These are phyloP conservation scores for Sporothrix sp. DNA, from an alignment of 2,329 filamentous ascomycete genomes.

Conservation along the genomic window DNA sequence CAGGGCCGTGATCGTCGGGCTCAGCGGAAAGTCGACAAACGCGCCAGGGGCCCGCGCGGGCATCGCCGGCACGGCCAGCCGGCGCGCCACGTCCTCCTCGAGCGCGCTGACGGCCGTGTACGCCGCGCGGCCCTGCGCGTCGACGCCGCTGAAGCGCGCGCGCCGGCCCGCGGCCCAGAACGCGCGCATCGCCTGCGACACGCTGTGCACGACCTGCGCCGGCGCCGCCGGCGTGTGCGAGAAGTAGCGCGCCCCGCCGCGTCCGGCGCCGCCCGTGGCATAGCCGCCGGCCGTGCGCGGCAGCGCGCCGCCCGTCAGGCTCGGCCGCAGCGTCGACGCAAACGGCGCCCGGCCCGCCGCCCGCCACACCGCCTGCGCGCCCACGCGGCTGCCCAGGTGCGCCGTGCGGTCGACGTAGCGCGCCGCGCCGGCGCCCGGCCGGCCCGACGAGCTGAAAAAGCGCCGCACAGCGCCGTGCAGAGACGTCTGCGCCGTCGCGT, in stretches of 20 bases:
- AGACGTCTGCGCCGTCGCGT: conserved; percentile 28
- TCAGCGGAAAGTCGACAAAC: conserved; percentile 79
- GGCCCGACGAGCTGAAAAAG: conserved; percentile 37
- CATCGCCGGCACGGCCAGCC: conserved; percentile 42
- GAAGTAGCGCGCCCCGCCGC: conserved; percentile 74
- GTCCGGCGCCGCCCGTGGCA: conserved; percentile 56
- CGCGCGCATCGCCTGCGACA: conserved; percentile 84
- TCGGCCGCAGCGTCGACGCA: conserved; percentile 78
- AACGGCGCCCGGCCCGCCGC: conserved; percentile 74
- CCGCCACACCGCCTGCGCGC: conserved; percentile 43
- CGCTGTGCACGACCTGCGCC: conserved; percentile 87
- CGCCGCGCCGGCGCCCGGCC: conserved; percentile 26
- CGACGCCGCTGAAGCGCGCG: conserved; percentile 72
- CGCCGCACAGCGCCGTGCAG: conserved; percentile 33
- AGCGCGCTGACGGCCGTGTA: conserved; percentile 69
- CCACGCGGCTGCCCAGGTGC: conserved; percentile 40
- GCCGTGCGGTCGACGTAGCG: conserved; percentile 38
- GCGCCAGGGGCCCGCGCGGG: conserved; percentile 46
- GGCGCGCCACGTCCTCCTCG: conserved; percentile 62
- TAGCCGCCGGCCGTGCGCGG: conserved; percentile 88
- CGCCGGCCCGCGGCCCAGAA: conserved; percentile 90
- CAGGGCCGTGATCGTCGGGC: conserved; percentile 82
- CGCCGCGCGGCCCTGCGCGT: conserved; percentile 62
- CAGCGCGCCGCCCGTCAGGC: conserved; percentile 78
- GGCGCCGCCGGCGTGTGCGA: conserved; percentile 77